Conservation (phyloP, 2,329 filamentous ascomycete genomes). For the Knufia petricola region DNA sequence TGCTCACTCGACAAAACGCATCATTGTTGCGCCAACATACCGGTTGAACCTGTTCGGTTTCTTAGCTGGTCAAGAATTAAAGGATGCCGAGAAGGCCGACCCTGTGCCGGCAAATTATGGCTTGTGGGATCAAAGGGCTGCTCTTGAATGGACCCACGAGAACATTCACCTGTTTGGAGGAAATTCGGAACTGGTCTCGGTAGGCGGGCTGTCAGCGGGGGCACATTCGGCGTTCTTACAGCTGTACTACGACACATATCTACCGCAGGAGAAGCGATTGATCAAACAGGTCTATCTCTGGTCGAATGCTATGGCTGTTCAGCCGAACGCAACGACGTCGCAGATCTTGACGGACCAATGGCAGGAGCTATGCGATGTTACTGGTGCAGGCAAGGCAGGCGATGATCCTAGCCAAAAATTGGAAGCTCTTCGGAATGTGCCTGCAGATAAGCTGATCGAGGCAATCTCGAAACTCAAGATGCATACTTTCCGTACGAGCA, state of each 20-base stretch:
- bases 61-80: constrained; percentile 33
- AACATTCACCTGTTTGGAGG: constrained; percentile 41
- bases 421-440: constrained; percentile 26
- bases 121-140: constrained; percentile 41
- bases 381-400: constrained; percentile 25
- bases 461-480: constrained; percentile 33
- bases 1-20: constrained; percentile 25
- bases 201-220: constrained; percentile 37
- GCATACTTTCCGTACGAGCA: constrained; percentile 40
- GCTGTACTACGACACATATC: constrained; percentile 30
- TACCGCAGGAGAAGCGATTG: constrained; percentile 16
- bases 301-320: constrained; percentile 39
- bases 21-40: constrained; percentile 41
- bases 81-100: constrained; percentile 23
- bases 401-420: constrained; percentile 26
- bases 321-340: constrained; percentile 31
- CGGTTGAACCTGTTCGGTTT: constrained; percentile 43
- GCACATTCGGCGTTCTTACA: constrained; percentile 37
- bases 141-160: constrained; percentile 43
- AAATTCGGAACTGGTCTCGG: constrained; percentile 37
- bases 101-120: constrained; percentile 33
- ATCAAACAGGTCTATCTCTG: constrained; percentile 35
- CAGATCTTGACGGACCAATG: constrained; percentile 34
- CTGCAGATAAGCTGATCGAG: constrained; percentile 26
- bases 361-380: constrained; percentile 32